phyloP scores from a whole-genome alignment of 441 rosid species.

The Mallotus japonicus region DNA sequence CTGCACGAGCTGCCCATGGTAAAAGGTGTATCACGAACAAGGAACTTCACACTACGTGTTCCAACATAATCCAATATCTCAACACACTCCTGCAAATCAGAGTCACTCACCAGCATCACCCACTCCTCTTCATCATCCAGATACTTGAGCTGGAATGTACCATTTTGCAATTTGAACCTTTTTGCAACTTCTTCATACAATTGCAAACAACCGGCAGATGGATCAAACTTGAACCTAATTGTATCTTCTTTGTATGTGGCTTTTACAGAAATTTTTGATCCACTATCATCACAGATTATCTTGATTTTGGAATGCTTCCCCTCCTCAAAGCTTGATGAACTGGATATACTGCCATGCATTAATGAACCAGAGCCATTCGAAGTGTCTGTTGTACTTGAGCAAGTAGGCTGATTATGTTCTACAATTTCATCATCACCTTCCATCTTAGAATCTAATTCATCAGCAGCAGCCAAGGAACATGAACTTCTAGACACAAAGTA shows the following conservation, averaged over 20 bases:
- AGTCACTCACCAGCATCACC: constrained; percentile 71
- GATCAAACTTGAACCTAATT: constrained; percentile 80
- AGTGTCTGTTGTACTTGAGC: constrained; percentile 65
- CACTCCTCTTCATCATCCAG: constrained; percentile 89
- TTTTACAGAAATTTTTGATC: constrained; percentile 57
- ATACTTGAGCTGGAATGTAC: constrained; percentile 75
- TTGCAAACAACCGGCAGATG: constrained; percentile 57
- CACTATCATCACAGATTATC: constrained; percentile 34
- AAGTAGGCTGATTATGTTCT: constrained; percentile 46
- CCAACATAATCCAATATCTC: constrained; percentile 60
- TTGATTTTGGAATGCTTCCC: constrained; percentile 37
- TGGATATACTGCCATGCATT: constrained; percentile 48
- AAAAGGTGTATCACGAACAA: constrained; percentile 51
- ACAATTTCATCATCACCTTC: constrained; percentile 34
- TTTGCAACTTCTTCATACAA: constrained; percentile 73
- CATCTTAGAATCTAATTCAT: constrained; percentile 37
- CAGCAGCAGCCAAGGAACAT: constrained; percentile 39
- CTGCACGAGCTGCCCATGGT: constrained; percentile 63
- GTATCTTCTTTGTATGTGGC: constrained; percentile 75
- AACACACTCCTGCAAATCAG: constrained; percentile 76
- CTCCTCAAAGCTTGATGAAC: constrained; percentile 53
- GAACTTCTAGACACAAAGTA: constrained; percentile 34
- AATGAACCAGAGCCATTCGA: constrained; percentile 59
- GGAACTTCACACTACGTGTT: constrained; percentile 56
- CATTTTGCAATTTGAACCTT: constrained; percentile 68